Conservation (phyloP, 169 alveolate genomes). For the Cryptosporidium meleagridis region DNA sequence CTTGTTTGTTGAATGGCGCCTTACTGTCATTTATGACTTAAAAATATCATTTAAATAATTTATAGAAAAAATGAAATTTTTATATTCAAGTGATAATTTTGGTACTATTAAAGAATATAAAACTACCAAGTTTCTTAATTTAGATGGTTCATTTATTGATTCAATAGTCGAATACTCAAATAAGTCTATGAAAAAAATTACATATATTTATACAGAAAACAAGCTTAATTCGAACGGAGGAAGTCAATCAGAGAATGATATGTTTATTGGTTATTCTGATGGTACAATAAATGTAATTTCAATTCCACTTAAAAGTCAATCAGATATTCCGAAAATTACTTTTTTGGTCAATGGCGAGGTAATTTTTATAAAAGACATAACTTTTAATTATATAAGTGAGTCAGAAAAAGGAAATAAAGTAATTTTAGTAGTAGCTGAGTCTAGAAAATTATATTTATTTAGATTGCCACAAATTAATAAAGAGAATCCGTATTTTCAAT, state of each 20-base stretch:
- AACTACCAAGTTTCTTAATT: neutral
- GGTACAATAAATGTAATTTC: conserved; percentile 9
- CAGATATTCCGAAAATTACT: conserved; percentile 1
- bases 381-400: conserved; percentile 19
- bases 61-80: conserved; percentile 22
- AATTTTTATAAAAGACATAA: conserved; percentile 44
- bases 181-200: neutral
- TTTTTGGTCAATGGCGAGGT: conserved; percentile 26
- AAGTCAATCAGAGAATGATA: neutral
- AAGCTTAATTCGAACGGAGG: neutral
- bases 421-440: neutral
- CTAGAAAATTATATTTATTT: conserved; percentile 7
- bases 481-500: neutral
- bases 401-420: conserved; percentile 22
- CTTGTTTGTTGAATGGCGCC: conserved; percentile 29
- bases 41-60: neutral
- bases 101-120: conserved; percentile 45
- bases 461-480: conserved; percentile 3
- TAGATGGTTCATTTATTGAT: neutral
- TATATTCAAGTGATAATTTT: conserved; percentile 54
- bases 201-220: neutral
- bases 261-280: conserved; percentile 35
- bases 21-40: neutral
- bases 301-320: neutral
- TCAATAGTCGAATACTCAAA: neutral